Base-by-base conservation (phyloP, 345 rosid species). In the Boechera divaricarpa region DNA sequence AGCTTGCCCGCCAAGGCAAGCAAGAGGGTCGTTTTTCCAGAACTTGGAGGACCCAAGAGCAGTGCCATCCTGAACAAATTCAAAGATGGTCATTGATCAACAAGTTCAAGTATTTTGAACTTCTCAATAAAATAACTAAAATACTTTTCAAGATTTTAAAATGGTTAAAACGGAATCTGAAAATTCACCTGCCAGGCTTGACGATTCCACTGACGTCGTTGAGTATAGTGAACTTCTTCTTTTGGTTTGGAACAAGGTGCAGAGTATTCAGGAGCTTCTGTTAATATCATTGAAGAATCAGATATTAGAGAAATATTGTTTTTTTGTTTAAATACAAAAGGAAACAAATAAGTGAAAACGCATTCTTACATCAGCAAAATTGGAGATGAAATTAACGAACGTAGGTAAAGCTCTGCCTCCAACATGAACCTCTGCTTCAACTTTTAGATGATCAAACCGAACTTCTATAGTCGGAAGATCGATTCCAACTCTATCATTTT, bases 401-500 rank as follows among this genome's bases (percentile, higher is more conserved):
- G 92, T 53, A 2, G 96, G 94, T 65, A 90, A 77, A 28, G 98
- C 92, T 77, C 88, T 86, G 75, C 87, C 81, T 76, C 90, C 96
- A 1, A 78, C 89, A 67, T 79, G 74, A 35, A 89, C 87, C 80
- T 87, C 88, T 57, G 88, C 96, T 15, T 70, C 82, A 1, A 90
- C 82, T 58, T 80, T 87, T 4, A 93, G 41, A 81, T 88, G 88
- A 82, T 93, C 92, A 18, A 91, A 91, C 74, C 95, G 83, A 10
- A 93, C 98, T 84, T 94, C 96, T 69, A 94, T 91, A 1, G 91
- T 88, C 36, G 98, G 97, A 75, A 91, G 75, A 56, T 91, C 93
- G 15, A 94, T 82, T 62, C 96, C 97, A 72, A 94, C 97, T 73
- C 98, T 91, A 86, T 10, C 24, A 60, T 69, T 49, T 13, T 39